Evolutionary conservation across 352 stramenopile species (phyloP), one percentile per base, ranked within the genome.

Genomic region (Sclerospora graminicola): DNA sequence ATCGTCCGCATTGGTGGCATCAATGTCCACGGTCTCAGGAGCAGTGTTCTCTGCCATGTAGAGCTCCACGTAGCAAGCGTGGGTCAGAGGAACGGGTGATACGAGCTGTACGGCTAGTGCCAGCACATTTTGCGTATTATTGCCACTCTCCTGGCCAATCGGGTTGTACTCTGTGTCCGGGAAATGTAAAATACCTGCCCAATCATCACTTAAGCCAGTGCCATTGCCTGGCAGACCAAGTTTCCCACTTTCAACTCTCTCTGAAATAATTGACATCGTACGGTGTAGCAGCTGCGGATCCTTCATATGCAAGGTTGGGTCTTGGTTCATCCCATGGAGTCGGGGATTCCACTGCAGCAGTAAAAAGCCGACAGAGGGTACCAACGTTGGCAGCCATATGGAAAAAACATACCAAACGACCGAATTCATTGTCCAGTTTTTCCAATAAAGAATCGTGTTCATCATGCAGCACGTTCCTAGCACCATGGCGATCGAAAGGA

Each of bases 331-430:
- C n/a, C 66, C 67, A 26, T 87, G 72, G 8, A 89, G 51, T 0
- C 78, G 66, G 6, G 80, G 71, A 43, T 89, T 92, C 80, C 80
- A 92, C 49, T 89, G 77, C n/a, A 92, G 56, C 7, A 89, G 33
- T 16, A 92, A 55, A 57, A 89, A 92, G 0, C 75, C 80, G 13
- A 79, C 66, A 2, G 77, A 70, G 19, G 80, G 80, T 3, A 89
- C 63, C 11, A 92, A 28, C 9, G 69, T 89, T 15, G 75, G 77
- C 14, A 89, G 57, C 72, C 76, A 92, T 34, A 89, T 70, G 8
- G 67, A 84, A 38, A 89, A 83, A 18, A 73, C 54, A 52, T 89
- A 88, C 80, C 80, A 92, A 10, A 85, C 57, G 19, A 92, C 64
- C 0, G 75, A 60, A 43, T 84, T 79, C 39, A 91, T 75, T 16